Conservation (phyloP, 2,329 filamentous ascomycete genomes). For the Orbilia ellipsospora region DNA sequence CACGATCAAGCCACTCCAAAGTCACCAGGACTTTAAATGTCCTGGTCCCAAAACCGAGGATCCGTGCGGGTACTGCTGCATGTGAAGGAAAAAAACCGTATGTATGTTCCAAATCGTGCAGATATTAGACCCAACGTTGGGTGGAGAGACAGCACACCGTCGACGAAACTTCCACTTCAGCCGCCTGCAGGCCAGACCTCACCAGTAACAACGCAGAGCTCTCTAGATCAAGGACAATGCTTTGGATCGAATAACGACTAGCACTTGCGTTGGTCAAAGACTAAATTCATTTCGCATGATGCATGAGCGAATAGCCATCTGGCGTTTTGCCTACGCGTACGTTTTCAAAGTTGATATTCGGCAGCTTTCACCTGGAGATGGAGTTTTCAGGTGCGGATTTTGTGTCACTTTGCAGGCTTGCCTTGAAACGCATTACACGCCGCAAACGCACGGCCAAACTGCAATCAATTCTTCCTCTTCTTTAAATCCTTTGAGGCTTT, state of each 20-base stretch:
- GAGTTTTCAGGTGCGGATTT: conserved; percentile 2
- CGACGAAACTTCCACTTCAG: conserved; percentile 27
- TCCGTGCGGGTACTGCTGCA: conserved; percentile 54
- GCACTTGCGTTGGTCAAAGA: conserved; percentile 41
- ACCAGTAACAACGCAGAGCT: conserved; percentile 5
- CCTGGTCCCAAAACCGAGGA: conserved; percentile 49
- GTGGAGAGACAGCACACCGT: conserved; percentile 42
- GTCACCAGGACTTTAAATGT: conserved; percentile 25
- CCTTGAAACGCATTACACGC: conserved; percentile 4
- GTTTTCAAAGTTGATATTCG: too few relatives aligned
- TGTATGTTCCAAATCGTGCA: conserved; percentile 53
- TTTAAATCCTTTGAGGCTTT: too few relatives aligned
- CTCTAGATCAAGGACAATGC: conserved; percentile 25
- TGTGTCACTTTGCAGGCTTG: conserved; percentile 7
- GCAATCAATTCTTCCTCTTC: too few relatives aligned
- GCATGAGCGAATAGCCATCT: conserved; percentile 5
- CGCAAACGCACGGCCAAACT: conserved; percentile 29
- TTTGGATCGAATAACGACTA: conserved; percentile 3
- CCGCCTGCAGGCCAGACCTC: neutral
- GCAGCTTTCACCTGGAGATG: neutral
- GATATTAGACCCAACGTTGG: conserved; percentile 20
- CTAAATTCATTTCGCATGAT: conserved; percentile 40
- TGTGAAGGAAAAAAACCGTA: neutral
- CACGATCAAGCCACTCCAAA: conserved; percentile 30
- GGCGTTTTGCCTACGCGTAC: conserved; percentile 1